Base-by-base conservation (phyloP, 371 early-diverging fungal species). In the Mortierella sp. region DNA sequence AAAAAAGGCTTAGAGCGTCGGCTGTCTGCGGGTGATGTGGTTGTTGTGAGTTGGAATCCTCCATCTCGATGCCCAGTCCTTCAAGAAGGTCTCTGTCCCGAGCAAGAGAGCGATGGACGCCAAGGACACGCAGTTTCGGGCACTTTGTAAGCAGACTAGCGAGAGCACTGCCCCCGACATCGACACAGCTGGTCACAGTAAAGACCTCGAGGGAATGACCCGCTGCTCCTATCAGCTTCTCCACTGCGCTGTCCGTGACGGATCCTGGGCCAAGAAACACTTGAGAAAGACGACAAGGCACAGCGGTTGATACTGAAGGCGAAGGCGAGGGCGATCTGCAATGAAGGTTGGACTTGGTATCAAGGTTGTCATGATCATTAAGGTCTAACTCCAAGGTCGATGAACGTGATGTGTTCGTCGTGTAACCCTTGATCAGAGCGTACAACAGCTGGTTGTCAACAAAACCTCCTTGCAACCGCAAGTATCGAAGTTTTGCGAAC, bases 241-340 rank as follows among this genome's bases (percentile, higher is more conserved):
- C 75, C 5, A 73, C 34, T 0, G 64, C 75, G 14, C 68, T 73
- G 37, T 73, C 67, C 19, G 75, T 73, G 37, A 73, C 50, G 6
- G 75, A 73, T 14, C 75, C 75, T 37, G 75, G 75, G 12, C 75
- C 75, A 8, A 73, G 31, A 55, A 73, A 73, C 24, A 76, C 76
- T 19, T 76, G 76, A n/a, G 70, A 60, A 3, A 76, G 62, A 6
- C 61, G 65, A 46, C 76, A 75, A 0, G 52, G 69, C 15, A 42
- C 48, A 4, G 39, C 26, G 1, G n/a, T 17, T 15, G 39, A 31
- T 6, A 17, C 11, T 15, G 44, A 24, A 15, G 37, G 37, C 37
- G 37, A 34, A 34, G 14, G 37, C 14, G 37, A 34, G 14, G 37
- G 37, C 11, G 37, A 34, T 34, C 37, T 34, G 14, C 37, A 7